phyloP scores from a whole-genome alignment of 2,329 filamentous ascomycete genomes.

The Penicillium fuscoglaucum region DNA sequence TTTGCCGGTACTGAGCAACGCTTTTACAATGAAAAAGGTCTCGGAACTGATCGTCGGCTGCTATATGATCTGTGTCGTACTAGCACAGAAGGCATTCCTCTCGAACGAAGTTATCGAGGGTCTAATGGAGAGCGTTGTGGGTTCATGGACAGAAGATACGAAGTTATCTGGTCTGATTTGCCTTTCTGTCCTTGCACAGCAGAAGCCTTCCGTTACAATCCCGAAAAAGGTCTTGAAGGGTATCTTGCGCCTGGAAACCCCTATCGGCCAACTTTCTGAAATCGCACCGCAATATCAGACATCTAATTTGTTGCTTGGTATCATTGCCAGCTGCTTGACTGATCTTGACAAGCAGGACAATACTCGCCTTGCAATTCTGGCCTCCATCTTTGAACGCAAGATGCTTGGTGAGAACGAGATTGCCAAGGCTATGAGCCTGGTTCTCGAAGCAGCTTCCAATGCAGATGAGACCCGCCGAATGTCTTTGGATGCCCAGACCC shows the following conservation, averaged over 20 bases:
- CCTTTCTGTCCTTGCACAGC: constrained; percentile 77
- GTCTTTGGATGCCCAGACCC: constrained; percentile 55
- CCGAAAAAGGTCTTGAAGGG: constrained; percentile 67
- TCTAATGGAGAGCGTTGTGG: constrained; percentile 84
- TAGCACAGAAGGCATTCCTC: constrained; percentile 78
- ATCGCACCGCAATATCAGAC: constrained; percentile 36
- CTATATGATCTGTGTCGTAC: constrained; percentile 85
- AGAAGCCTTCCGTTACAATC: constrained; percentile 69
- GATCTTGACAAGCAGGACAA: constrained; percentile 36
- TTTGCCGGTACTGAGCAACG: constrained; percentile 71
- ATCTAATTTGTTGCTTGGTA: constrained; percentile 38
- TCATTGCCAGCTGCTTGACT: constrained; percentile 38
- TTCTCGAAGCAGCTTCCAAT: constrained; percentile 37
- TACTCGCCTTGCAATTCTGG: constrained; percentile 50
- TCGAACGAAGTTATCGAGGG: constrained; percentile 77
- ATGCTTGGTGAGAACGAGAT: constrained; percentile 35
- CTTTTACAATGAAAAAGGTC: constrained; percentile 71
- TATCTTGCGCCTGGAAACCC: constrained; percentile 38
- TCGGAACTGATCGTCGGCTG: constrained; percentile 80
- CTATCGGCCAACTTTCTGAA: constrained; percentile 36
- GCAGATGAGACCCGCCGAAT: constrained; percentile 50
- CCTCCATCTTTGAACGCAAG: constrained; percentile 36
- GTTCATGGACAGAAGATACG: constrained; percentile 74
- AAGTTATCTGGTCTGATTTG: constrained; percentile 73
- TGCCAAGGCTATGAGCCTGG: constrained; percentile 33